Base-by-base conservation (phyloP, 2,329 filamentous ascomycete species). In the Fonsecaea nubica region DNA sequence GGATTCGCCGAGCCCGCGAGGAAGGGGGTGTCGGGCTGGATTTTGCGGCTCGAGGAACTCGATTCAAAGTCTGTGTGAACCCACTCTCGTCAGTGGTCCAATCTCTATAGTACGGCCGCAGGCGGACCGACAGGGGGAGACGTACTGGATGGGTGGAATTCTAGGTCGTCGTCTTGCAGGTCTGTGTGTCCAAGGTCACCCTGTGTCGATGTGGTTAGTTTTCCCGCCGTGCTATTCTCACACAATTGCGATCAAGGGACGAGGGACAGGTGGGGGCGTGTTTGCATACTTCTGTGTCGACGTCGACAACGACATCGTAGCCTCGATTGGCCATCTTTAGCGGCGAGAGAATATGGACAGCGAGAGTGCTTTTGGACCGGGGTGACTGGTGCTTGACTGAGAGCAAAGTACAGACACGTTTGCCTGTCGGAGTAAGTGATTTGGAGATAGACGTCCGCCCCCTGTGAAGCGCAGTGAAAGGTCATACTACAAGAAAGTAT, bases 141-240 rank as follows among this genome's bases (percentile, higher is more conserved):
- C 81, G 73, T 81, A 89, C 87, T 89, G 72, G 93, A 97, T 76
- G 89, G 91, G 85, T 99, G 95, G 83, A 99, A 99, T 86, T 98
- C 95, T 78, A 99, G 93, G 81, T 98, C 71, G 63, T 73, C 95
- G 80, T 97, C 94, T 84, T 97, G 93, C 30, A 99, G 90, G 80
- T 99, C 95, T 64, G 95, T 99, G 81, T 97, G 93, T 75, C 95
- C 95, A 77, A 99, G 89, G 81, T 99, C 95, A 76, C 94, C 94
- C 93, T 98, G 55, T 8, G 13, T 60, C 21, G 18, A 36, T 52
- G 25, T 4, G 32, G 58, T 61, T 42, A 61, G 58, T 33, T 53
- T 36, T 32, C 25, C 15, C 13, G 10, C 30, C 33, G 7, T 8
- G 15, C 12, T 25, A 2, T 25, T 25, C 25, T 25, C 25, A 2